Evolutionary conservation across 108 stramenopile genomes (phyloP).

Genomic region (Cyclotella distinguenda): DNA sequence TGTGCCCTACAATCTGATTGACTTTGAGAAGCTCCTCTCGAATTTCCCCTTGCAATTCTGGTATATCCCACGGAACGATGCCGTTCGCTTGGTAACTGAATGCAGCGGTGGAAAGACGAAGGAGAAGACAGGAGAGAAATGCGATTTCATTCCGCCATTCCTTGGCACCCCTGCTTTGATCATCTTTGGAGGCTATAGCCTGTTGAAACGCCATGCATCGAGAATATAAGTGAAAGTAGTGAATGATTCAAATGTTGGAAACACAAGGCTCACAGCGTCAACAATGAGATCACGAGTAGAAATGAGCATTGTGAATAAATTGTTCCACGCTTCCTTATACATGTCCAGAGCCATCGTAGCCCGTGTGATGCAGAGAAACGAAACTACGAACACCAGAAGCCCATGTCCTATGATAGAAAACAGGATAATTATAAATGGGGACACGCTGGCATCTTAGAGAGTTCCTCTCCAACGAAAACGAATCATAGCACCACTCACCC

Average conservation of each 20-base stretch:
- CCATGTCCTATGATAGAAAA: slow-evolving; percentile 1
- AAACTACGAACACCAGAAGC: slow-evolving; percentile 4
- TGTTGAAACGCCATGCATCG: background rate
- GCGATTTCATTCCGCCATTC: slow-evolving; percentile 17
- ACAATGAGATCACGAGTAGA: slow-evolving; percentile 12
- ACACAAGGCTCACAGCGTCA: slow-evolving; percentile 2
- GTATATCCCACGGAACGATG: slow-evolving; percentile 15
- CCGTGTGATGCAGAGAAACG: background rate
- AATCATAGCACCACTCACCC: too few species aligned
- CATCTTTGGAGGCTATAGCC: slow-evolving; percentile 20
- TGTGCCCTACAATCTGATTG: slow-evolving; percentile 14
- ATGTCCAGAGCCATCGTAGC: slow-evolving; percentile 7
- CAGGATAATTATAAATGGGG: too few species aligned
- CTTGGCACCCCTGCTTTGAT: slow-evolving; percentile 12
- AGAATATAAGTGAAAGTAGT: too few species aligned
- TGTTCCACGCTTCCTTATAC: slow-evolving; percentile 7
- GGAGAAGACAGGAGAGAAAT: slow-evolving; percentile 14
- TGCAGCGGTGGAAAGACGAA: too few species aligned
- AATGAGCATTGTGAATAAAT: slow-evolving; percentile 7
- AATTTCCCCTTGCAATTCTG: slow-evolving; percentile 19
- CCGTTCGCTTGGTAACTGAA: too few species aligned
- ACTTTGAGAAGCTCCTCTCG: slow-evolving; percentile 3
- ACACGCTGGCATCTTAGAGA: too few species aligned
- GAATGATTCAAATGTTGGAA: background rate
- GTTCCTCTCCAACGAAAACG: too few species aligned